A percentile compares a stretch with the other conserved stretches of the same genome.
phyloP scores from a whole-genome alignment of 2,329 filamentous ascomycete genomes.

The Beauveria australis region DNA sequence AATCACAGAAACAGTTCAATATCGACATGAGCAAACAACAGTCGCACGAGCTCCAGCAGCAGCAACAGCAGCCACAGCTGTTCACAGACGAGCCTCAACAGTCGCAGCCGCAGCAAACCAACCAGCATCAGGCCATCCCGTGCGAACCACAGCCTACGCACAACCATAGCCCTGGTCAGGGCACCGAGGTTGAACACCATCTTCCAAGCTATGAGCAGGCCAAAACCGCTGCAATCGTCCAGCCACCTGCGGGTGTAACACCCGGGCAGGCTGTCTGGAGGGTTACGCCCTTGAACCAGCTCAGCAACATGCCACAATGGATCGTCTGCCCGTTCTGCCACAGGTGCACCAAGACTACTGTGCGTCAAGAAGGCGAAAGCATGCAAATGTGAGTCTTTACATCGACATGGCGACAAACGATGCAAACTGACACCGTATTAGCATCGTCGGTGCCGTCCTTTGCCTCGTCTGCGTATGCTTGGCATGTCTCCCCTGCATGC shows the following conservation, averaged over 20 bases:
- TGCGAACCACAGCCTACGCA: neutral
- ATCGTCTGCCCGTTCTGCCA: constrained; percentile 25
- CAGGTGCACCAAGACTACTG: constrained; percentile 16
- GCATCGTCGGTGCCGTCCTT: constrained; percentile 21
- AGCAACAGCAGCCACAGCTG: neutral
- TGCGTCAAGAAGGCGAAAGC: constrained; percentile 16
- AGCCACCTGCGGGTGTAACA: neutral
- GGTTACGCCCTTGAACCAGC: constrained; percentile 16
- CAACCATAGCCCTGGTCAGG: neutral
- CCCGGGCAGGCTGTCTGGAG: neutral
- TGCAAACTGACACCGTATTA: constrained; percentile 6
- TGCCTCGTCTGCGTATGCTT: constrained; percentile 25
- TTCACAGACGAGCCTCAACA: neutral
- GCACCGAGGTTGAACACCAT: neutral
- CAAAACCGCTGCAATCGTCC: neutral
- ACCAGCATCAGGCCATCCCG: neutral
- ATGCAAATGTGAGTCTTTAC: constrained; percentile 20
- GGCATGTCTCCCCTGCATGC: constrained; percentile 23
- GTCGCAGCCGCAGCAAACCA: neutral
- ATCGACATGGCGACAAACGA: too few relatives aligned
- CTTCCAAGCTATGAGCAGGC: constrained; percentile 2
- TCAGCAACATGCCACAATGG: constrained; percentile 18
- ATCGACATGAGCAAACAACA: constrained; percentile 1
- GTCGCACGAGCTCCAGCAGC: neutral
- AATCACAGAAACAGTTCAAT: neutral